Evolutionary conservation across 2,329 filamentous ascomycete species (phyloP).

Genomic region (Pseudocercospora ulei): DNA sequence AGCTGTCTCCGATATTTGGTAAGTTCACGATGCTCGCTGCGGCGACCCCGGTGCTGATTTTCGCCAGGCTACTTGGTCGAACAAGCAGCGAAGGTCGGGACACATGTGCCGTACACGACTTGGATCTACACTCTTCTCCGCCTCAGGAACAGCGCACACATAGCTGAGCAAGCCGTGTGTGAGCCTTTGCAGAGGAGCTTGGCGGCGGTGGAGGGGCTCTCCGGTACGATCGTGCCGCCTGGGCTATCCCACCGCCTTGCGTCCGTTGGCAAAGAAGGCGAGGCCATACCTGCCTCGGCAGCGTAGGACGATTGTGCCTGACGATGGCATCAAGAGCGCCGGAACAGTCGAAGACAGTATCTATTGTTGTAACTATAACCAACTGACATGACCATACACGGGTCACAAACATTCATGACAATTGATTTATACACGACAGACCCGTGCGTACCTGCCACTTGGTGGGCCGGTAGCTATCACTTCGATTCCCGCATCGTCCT

Average conservation of each 20-base stretch:
- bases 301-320: too few species aligned
- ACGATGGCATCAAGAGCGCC: too few species aligned
- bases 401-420: too few species aligned
- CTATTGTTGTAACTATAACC: too few species aligned
- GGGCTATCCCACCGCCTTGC: conserved; percentile 2
- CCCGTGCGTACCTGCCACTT: too few species aligned
- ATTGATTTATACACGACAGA: too few species aligned
- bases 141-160: conserved; percentile 12
- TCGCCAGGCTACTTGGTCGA: conserved; percentile 13
- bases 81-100: conserved; percentile 15
- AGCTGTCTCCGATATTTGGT: conserved; percentile 24
- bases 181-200: conserved; percentile 5
- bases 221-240: conserved; percentile 2
- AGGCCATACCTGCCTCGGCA: too few species aligned
- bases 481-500: too few species aligned
- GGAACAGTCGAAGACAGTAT: too few species aligned
- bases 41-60: not conserved
- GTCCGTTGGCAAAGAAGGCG: too few species aligned
- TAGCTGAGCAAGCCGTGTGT: conserved; percentile 7
- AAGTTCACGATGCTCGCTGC: conserved; percentile 2
- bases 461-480: too few species aligned
- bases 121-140: conserved; percentile 16
- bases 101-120: conserved; percentile 12
- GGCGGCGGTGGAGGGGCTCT: not conserved
- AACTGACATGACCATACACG: too few species aligned